Percentiles rank a stretch among this genome's conserved stretches.
These are phyloP conservation scores for Hanseniaspora vineae DNA, from an alignment of 805 yeast species.

Conservation along the genomic window DNA sequence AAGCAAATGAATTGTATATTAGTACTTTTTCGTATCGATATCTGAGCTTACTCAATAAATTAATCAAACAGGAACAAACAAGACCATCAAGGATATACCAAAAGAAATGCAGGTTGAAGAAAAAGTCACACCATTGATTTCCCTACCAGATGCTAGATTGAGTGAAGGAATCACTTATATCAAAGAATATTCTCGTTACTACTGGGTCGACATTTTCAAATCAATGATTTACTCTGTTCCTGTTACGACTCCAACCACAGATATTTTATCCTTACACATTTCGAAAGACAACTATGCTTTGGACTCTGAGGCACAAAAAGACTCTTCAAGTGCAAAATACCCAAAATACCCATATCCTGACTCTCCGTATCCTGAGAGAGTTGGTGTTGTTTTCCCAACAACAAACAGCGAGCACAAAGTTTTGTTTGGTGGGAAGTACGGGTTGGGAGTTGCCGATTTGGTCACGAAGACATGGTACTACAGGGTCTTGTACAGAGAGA, in stretches of 20 bases:
- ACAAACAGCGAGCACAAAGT: slow-evolving; percentile 35
- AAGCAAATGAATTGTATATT: too few species aligned
- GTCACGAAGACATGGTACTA: slow-evolving; percentile 25
- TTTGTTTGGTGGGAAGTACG: slow-evolving; percentile 50
- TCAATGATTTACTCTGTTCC: slow-evolving; percentile 23
- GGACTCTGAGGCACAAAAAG: slow-evolving; percentile 19
- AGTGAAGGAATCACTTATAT: slow-evolving; percentile 61
- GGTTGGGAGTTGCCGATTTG: slow-evolving; percentile 46
- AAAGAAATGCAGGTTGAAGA: neutral
- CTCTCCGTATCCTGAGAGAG: slow-evolving; percentile 23
- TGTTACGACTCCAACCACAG: slow-evolving; percentile 6
- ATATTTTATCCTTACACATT: slow-evolving; percentile 10
- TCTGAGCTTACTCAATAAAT: neutral
- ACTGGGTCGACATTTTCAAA: slow-evolving; percentile 31
- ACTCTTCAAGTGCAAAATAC: neutral
- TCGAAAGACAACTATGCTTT: slow-evolving; percentile 20
- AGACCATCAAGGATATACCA: neutral
- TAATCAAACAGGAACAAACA: neutral
- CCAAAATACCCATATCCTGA: slow-evolving; percentile 7
- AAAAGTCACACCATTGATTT: neutral
- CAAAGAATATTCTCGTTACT: slow-evolving; percentile 34
- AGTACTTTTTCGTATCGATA: too few species aligned
- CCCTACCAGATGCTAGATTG: slow-evolving; percentile 23
- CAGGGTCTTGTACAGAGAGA: slow-evolving; percentile 23
- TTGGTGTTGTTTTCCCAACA: slow-evolving; percentile 69